Percentiles rank a stretch among this genome's conserved stretches.
Evolutionary conservation across 257 asterid species (phyloP).

Genomic region (Penstemon davidsonii): DNA sequence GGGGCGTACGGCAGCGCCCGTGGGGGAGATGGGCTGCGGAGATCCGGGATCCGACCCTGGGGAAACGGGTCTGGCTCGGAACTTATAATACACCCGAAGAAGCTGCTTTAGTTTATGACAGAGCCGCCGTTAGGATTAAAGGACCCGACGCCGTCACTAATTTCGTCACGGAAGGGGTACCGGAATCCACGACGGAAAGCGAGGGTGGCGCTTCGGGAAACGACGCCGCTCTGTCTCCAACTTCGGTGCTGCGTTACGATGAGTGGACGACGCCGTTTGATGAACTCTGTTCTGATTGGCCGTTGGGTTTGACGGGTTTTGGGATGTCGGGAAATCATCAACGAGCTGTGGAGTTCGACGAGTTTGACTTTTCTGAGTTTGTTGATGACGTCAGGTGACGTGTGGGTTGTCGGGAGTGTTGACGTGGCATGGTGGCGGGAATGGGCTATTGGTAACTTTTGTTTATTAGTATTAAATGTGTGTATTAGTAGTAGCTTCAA

Average conservation of each 20-base stretch:
- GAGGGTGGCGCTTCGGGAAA: not conserved
- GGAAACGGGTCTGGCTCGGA: conserved; percentile 88
- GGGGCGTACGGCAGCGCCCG: conserved; percentile 84
- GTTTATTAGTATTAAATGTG: no score
- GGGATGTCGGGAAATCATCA: no score
- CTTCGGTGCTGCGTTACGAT: conserved; percentile 49
- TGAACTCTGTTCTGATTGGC: conserved; percentile 13
- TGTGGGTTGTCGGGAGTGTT: no score
- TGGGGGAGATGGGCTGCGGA: conserved; percentile 98
- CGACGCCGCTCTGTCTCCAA: conserved; percentile 48
- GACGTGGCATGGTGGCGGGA: no score
- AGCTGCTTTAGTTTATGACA: conserved; percentile 75
- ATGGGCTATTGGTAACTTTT: no score
- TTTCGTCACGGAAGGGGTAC: conserved; percentile 38
- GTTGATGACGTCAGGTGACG: no score
- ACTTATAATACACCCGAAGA: conserved; percentile 83
- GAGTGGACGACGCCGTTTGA: conserved; percentile 25
- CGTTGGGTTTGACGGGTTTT: not conserved
- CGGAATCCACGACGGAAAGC: conserved; percentile 25
- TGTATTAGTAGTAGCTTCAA: no score
- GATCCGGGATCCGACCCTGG: conserved; percentile 71
- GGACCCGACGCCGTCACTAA: conserved; percentile 69
- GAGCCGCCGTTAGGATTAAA: conserved; percentile 67
- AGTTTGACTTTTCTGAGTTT: no score
- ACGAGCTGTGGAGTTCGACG: no score